Evolutionary conservation across 495 filamentous ascomycete genomes (phyloP), one percentile per base, ranked within the genome.

Genomic region (Lophiostoma macrostomum): DNA sequence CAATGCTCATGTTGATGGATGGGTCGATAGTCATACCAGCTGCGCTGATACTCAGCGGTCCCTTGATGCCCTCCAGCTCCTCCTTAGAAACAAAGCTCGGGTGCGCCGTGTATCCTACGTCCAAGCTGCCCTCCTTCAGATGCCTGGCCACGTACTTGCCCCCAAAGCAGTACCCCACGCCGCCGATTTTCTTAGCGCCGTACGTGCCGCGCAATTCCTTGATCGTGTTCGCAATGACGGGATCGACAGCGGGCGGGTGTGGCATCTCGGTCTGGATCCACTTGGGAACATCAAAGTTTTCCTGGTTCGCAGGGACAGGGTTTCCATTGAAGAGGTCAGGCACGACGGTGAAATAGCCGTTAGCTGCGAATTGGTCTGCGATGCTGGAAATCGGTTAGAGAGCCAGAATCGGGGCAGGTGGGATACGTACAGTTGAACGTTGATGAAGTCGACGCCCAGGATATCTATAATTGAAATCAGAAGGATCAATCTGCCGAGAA

Each of bases 291-390:
- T 87, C 75, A 60, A 81, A 84, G 59, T 69, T 80, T 27, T 61
- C 71, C 1, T 75, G 73, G 71, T 85, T 83, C 42, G 83, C 74
- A 4, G 71, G 71, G 60, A 88, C 63, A 13, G 80, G 60, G 60
- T 94, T 86, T 42, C 86, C 88, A 34, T 83, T 76, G 75, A 91
- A 88, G 52, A 86, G 71, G 67, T 95, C 90, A 50, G 87, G 79
- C 58, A 95, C 73, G 19, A 91, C 68, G 36, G 81, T 82, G 18
- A 86, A 76, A 69, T 90, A 95, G 35, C 89, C 90, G 40, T 87
- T 86, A 61, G 80, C 82, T 50, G 90, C 90, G 55, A 79, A 88
- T 66, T 88, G 84, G 73, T 94, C 89, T 51, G 88, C 88, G 50
- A 91, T 74, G 27, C 75, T 79, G 41, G 31, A 38, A 38, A 6